Evolutionary conservation across 2,329 filamentous ascomycete species (phyloP).

Genomic region (Zelopaecilomyces penicillatus): DNA sequence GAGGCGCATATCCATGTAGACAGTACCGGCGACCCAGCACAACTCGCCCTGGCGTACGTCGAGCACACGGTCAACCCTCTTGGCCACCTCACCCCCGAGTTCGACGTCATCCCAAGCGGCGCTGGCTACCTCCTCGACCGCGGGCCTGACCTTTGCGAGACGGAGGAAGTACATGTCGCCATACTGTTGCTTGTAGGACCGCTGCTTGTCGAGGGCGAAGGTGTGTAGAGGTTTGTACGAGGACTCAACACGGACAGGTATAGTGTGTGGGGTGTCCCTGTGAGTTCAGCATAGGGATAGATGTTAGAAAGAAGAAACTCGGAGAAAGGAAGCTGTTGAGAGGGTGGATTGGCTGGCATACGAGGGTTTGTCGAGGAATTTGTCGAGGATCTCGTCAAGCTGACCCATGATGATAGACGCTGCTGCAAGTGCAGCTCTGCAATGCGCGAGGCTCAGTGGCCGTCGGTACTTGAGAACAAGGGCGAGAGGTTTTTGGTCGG

Average conservation of each 20-base stretch:
- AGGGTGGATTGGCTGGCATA: neutral
- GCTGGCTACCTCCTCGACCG: constrained; percentile 64
- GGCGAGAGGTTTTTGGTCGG: no score
- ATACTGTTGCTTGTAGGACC: constrained; percentile 89
- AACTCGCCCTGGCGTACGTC: constrained; percentile 93
- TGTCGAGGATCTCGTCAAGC: constrained; percentile 34
- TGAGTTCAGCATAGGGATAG: constrained; percentile 1
- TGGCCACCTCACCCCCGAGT: constrained; percentile 68
- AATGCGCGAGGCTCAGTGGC: no score
- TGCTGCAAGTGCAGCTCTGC: neutral
- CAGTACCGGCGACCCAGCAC: constrained; percentile 89
- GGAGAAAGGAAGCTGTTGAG: neutral
- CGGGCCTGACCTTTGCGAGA: constrained; percentile 76
- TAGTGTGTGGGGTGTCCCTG: constrained; percentile 27
- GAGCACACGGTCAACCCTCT: constrained; percentile 75
- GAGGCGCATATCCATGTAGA: constrained; percentile 94
- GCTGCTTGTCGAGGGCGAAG: constrained; percentile 61
- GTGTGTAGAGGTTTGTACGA: constrained; percentile 67
- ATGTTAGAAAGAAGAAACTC: neutral
- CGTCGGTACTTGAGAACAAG: no score
- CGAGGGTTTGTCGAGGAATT: constrained; percentile 37
- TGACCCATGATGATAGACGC: constrained; percentile 28
- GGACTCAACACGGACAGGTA: constrained; percentile 44
- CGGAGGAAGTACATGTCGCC: constrained; percentile 96
- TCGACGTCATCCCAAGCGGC: constrained; percentile 71